Evolutionary conservation across 441 rosid genomes (phyloP).

Genomic region (Cnidoscolus chayamansa): DNA sequence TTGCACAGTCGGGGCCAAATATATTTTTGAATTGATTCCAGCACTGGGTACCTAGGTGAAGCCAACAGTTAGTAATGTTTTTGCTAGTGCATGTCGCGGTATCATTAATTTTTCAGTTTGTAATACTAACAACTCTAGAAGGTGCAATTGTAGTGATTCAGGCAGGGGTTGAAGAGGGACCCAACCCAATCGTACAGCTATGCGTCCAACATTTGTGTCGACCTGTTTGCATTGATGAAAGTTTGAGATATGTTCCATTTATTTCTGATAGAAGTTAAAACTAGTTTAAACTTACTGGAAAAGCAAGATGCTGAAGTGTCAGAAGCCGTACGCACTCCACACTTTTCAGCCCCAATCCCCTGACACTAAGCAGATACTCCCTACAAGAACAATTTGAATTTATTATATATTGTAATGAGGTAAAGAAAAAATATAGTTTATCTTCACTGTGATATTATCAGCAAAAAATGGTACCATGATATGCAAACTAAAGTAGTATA

Average conservation of each 20-base stretch:
- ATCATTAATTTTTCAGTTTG: background rate
- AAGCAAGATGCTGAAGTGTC: conserved; percentile 92
- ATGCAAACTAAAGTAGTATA: background rate
- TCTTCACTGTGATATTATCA: background rate
- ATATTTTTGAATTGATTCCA: conserved; percentile 85
- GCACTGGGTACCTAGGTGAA: conserved; percentile 71
- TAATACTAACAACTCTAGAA: conserved; percentile 77
- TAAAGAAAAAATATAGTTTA: background rate
- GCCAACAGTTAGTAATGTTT: conserved; percentile 24
- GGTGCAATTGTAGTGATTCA: conserved; percentile 87
- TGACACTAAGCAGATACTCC: conserved; percentile 77
- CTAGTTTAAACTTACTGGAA: conserved; percentile 61
- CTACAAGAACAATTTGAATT: conserved; percentile 36
- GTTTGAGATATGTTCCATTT: conserved; percentile 14
- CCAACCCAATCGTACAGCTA: conserved; percentile 96
- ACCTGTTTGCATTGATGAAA: conserved; percentile 49
- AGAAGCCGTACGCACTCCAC: conserved; percentile 95
- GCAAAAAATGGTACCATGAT: background rate
- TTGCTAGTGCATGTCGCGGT: background rate
- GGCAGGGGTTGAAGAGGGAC: conserved; percentile 96
- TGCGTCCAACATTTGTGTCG: conserved; percentile 94
- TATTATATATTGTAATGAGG: background rate
- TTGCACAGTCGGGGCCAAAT: conserved; percentile 96
- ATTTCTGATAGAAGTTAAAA: conserved; percentile 1
- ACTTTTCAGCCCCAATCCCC: conserved; percentile 92